Evolutionary conservation across 2,329 filamentous ascomycete species (phyloP).

Genomic region (Chalaropsis thielavioides): DNA sequence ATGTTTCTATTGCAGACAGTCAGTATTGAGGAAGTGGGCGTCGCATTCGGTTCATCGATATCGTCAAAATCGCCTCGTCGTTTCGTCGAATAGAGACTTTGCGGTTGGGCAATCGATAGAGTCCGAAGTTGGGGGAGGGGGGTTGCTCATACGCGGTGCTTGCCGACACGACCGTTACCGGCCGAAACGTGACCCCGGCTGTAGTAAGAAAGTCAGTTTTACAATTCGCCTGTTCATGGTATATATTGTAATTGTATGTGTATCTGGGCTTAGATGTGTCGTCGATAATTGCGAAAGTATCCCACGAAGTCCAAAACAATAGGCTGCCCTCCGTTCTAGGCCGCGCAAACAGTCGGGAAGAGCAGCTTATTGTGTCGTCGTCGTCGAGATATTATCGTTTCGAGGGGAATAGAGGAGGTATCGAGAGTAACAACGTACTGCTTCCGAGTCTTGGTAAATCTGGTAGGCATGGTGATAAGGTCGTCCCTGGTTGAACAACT

Average conservation of each 20-base stretch:
- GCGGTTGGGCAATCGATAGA: background rate
- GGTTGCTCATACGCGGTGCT: constrained; percentile 51
- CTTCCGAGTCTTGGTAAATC: constrained; percentile 63
- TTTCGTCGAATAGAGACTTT: background rate
- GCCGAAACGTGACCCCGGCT: constrained; percentile 96
- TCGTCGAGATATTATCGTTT: constrained; percentile 14
- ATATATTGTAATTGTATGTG: constrained; percentile 5
- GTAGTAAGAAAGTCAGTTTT: constrained; percentile 26
- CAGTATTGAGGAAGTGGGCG: constrained; percentile 8
- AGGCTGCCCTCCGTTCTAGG: constrained; percentile 11
- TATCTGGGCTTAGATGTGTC: background rate
- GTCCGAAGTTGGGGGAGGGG: background rate
- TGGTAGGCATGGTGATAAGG: constrained; percentile 52
- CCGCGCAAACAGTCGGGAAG: constrained; percentile 7
- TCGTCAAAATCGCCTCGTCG: constrained; percentile 2
- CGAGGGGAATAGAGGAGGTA: constrained; percentile 14
- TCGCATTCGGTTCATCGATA: background rate
- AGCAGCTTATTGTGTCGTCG: constrained; percentile 17
- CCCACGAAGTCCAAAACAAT: constrained; percentile 14
- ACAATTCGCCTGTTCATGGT: constrained; percentile 3
- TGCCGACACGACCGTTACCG: constrained; percentile 96
- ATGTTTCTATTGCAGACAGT: constrained; percentile 43
- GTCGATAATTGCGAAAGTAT: constrained; percentile 13
- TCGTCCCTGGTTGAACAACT: constrained; percentile 22
- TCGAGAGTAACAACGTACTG: constrained; percentile 40